Evolutionary conservation across 2,329 filamentous ascomycete species (phyloP), one percentile per base, ranked within the genome.

Genomic region (Ophiostoma ulmi): DNA sequence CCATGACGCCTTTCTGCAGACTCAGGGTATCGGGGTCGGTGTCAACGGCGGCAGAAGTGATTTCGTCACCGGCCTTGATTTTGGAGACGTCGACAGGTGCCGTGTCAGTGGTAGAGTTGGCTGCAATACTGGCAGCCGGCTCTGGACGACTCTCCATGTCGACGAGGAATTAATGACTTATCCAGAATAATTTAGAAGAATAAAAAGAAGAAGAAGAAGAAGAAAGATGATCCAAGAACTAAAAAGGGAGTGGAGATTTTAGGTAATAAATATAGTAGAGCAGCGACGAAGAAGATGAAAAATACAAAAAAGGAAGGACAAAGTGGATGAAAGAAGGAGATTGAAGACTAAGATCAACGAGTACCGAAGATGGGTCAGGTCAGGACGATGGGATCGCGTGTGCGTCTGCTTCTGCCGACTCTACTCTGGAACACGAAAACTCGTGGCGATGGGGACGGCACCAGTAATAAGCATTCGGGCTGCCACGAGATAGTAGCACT

Each of bases 1-100:
- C 38, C 8, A 72, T 35, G 31, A 64, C 69, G n/a, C 52, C 52
- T 58, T 70, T 72, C 22, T 72, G 26, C 26, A 70, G 58, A 58
- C 71, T 72, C 58, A 44, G 22, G 38, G 69, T 64, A 61, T 69
- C 67, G 41, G 48, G 26, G 44, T 65, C 67, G 44, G 14, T 22
- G 61, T 31, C 39, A 20, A 22, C 36, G 48, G 68, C 58, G 1
- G 41, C 69, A 17, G 68, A 11, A 10, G 58, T 52, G 61, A 70
- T 70, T n/a, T 66, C 69, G 61, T 36, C 61, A n/a, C 26, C 69
- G 11, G 58, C 48, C 68, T 69, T 48, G 44, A 6, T 26, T 26
- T 58, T 13, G 7, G 52, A 22, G 52, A 26, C 52, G 17, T 58
- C 13, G 44, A 17, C 22, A 58, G 52, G n/a, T 58, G 44, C 44